Percentiles rank a stretch among this genome's conserved stretches.
These are phyloP conservation scores for Cenchrus purpureus DNA, from an alignment of 176 grass and related monocot species.

Conservation along the genomic window DNA sequence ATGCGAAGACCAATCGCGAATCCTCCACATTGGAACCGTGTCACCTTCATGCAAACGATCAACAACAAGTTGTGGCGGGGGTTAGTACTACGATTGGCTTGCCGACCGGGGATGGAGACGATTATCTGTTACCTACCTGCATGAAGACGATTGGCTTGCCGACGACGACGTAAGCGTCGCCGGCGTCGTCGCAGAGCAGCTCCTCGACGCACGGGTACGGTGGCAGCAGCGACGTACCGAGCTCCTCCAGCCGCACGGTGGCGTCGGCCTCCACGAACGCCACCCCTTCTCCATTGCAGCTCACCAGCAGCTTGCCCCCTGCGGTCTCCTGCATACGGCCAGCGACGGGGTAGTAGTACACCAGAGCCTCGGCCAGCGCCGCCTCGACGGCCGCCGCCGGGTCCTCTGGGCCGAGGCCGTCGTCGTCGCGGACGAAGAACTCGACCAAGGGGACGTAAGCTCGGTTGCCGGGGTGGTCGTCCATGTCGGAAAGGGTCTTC, in stretches of 20 bases:
- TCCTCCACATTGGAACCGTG: conserved; percentile 29
- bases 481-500: conserved; percentile 4
- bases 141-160: not conserved
- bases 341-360: conserved; percentile 46
- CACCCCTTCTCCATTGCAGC: conserved; percentile 49
- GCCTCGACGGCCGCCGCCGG: not conserved
- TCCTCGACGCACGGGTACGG: conserved; percentile 17
- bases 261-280: conserved; percentile 31
- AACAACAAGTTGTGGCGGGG: not conserved
- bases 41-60: conserved; percentile 10
- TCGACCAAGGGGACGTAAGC: not conserved
- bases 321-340: conserved; percentile 27
- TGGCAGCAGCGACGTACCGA: not conserved
- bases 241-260: conserved; percentile 7
- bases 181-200: conserved; percentile 4
- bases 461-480: not conserved
- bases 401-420: not conserved
- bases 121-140: not conserved
- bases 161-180: not conserved
- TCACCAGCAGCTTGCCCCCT: conserved; percentile 15
- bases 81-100: no score
- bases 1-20: not conserved
- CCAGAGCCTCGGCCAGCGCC: conserved; percentile 9
- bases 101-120: no score
- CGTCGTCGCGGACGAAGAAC: not conserved